Conservation (phyloP, 495 filamentous ascomycete genomes). For the Penicillium cinerascens region DNA sequence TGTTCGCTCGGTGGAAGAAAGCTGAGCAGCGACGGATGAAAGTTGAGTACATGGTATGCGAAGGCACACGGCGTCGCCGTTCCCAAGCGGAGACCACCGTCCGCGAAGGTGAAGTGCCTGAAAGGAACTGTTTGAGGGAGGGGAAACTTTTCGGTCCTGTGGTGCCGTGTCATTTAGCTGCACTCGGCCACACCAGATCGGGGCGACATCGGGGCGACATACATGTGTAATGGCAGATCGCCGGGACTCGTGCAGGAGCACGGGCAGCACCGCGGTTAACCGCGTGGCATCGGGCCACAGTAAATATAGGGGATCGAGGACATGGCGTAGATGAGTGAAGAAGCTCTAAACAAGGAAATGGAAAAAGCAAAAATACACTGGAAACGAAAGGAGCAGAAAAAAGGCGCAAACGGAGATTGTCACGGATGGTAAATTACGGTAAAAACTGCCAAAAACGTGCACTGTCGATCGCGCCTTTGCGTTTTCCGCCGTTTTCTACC, state of each 20-base stretch:
- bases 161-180: not conserved
- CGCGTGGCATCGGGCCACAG: constrained; percentile 21
- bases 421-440: not conserved
- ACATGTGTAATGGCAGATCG: constrained; percentile 19
- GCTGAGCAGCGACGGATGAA: constrained; percentile 17
- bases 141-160: constrained; percentile 20
- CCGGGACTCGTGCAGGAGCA: constrained; percentile 20
- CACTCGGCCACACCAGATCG: not conserved
- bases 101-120: constrained; percentile 3
- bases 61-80: constrained; percentile 13
- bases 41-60: constrained; percentile 31
- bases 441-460: constrained; percentile 13
- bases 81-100: constrained; percentile 9
- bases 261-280: constrained; percentile 18
- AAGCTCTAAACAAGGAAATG: not conserved
- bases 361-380: not conserved
- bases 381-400: constrained; percentile 1
- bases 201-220: constrained; percentile 6
- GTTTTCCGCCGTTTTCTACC: not conserved
- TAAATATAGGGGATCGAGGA: not conserved
- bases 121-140: constrained; percentile 8
- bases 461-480: constrained; percentile 3
- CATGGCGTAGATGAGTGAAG: not conserved
- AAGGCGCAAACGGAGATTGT: constrained; percentile 14
- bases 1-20: constrained; percentile 18